These are phyloP conservation scores for Podaxis sp. DNA, from an alignment of 768 basidiomycete species.

Conservation along the genomic window DNA sequence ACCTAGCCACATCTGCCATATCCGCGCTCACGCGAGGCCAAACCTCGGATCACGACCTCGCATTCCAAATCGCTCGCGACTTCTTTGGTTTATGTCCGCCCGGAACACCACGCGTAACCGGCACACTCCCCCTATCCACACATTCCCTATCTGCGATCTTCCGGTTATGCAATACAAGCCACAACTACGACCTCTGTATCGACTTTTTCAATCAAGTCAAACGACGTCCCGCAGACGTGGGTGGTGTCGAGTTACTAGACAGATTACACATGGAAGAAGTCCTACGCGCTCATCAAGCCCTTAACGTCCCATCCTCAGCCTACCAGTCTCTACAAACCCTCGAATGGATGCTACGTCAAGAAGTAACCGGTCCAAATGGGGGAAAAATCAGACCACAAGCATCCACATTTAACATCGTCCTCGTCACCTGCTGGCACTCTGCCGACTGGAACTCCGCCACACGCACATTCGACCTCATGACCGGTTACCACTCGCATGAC, in stretches of 20 bases:
- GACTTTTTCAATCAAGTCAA: conserved; percentile 63
- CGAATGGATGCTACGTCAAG: conserved; percentile 68
- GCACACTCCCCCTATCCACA: conserved; percentile 39
- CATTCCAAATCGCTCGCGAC: conserved; percentile 59
- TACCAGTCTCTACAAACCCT: conserved; percentile 54
- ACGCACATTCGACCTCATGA: conserved; percentile 68
- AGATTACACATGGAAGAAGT: conserved; percentile 59
- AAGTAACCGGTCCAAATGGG: conserved; percentile 42
- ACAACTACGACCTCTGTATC: conserved; percentile 44
- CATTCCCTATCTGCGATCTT: conserved; percentile 55
- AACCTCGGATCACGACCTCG: conserved; percentile 59
- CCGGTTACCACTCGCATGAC: conserved; percentile 56
- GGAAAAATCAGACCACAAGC: conserved; percentile 45
- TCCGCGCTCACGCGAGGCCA: conserved; percentile 55
- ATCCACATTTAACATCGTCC: conserved; percentile 58
- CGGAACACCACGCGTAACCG: conserved; percentile 33
- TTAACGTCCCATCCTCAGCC: conserved; percentile 38
- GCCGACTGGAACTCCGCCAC: conserved; percentile 60
- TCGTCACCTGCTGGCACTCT: conserved; percentile 61
- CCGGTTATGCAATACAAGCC: conserved; percentile 48
- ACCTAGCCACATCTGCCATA: conserved; percentile 50
- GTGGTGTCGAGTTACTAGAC: conserved; percentile 42
- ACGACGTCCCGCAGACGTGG: conserved; percentile 36
- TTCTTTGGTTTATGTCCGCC: conserved; percentile 60
- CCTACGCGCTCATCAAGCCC: conserved; percentile 49